Percentiles rank a stretch among this genome's conserved stretches.
Conservation (phyloP, 805 yeast genomes). For the Candida fluviatilis region DNA sequence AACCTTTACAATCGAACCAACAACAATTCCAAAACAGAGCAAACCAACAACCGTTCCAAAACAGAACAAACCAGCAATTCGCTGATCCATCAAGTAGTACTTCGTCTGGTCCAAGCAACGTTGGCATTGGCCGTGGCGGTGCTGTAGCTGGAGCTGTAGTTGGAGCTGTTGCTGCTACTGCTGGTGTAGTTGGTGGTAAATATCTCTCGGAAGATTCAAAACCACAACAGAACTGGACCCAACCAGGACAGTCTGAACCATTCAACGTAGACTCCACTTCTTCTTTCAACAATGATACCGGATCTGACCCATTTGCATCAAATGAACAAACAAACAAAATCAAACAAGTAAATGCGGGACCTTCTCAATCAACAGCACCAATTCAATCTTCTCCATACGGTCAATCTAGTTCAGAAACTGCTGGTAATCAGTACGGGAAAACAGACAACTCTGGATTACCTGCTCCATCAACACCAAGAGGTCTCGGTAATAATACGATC, state of each 20-base stretch:
- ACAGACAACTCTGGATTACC: background rate
- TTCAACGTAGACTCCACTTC: background rate
- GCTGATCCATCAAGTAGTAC: background rate
- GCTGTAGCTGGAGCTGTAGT: constrained; percentile 8
- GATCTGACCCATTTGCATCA: background rate
- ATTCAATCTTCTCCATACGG: background rate
- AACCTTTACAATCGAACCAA: no score
- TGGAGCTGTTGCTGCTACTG: constrained; percentile 7
- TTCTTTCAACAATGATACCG: background rate
- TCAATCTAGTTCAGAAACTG: background rate
- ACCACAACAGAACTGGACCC: background rate
- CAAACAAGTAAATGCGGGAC: background rate
- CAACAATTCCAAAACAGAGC: no score
- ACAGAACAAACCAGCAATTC: background rate
- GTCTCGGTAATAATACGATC: background rate
- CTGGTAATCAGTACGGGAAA: background rate
- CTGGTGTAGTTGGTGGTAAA: constrained; percentile 2
- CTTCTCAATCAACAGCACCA: background rate
- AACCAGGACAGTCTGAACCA: background rate
- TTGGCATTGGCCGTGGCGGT: no score
- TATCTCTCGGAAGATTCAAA: background rate
- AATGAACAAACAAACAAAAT: background rate
- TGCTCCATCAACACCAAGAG: constrained; percentile 2
- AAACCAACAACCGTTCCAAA: background rate
- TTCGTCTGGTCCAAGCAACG: no score